phyloP scores from a whole-genome alignment of 2,329 filamentous ascomycete genomes.

The Sclerotinia glacialis region DNA sequence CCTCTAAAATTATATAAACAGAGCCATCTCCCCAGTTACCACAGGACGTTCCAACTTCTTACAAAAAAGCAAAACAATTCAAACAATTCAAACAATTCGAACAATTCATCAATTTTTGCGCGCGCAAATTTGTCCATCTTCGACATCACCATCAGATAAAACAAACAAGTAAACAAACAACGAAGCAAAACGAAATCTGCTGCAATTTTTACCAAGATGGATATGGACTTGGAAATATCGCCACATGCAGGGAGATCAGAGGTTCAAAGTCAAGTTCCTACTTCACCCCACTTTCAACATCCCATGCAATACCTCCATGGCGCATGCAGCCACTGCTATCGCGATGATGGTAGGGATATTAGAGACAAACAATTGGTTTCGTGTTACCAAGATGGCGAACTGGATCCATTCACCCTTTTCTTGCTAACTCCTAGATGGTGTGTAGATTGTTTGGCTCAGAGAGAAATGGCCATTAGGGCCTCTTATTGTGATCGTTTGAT shows the following conservation, averaged over 20 bases:
- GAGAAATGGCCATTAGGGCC: slow-evolving; percentile 8
- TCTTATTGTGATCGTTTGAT: slow-evolving; percentile 14
- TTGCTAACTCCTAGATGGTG: slow-evolving; percentile 19
- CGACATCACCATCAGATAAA: not conserved
- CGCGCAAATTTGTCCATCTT: not conserved
- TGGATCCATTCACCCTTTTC: slow-evolving; percentile 8
- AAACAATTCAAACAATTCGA: not conserved
- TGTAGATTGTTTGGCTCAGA: slow-evolving; percentile 10
- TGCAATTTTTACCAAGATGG: not conserved
- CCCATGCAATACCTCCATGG: slow-evolving; percentile 15
- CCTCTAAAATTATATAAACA: slow-evolving; percentile 13
- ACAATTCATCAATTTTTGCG: not conserved
- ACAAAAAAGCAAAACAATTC: not conserved
- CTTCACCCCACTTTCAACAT: not conserved
- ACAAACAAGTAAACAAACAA: not conserved
- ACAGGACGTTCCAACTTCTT: not conserved
- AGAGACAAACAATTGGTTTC: slow-evolving; percentile 17
- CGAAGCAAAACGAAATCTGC: not conserved
- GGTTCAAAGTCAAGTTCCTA: slow-evolving; percentile 3
- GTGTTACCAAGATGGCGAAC: slow-evolving; percentile 3
- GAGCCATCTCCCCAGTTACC: not conserved
- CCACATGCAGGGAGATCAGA: slow-evolving; percentile 6
- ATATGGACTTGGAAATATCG: slow-evolving; percentile 9
- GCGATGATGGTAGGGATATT: slow-evolving; percentile 17
- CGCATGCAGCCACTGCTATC: slow-evolving; percentile 16